phyloP scores from a whole-genome alignment of 257 asterid species.

The Fraxinus quadrangulata region DNA sequence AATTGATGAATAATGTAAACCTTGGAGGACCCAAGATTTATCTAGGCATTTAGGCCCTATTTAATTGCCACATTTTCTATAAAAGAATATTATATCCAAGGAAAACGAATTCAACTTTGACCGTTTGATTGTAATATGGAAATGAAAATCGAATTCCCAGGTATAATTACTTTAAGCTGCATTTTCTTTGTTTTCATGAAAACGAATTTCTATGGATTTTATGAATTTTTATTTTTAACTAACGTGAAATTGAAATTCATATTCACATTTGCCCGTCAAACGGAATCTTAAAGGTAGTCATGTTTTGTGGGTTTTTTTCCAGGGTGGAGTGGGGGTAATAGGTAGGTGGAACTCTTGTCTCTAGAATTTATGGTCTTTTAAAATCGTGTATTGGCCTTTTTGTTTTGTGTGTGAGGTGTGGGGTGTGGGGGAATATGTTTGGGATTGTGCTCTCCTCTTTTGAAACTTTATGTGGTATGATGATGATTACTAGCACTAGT shows the following conservation, averaged over 20 bases:
- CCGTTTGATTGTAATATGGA: no score
- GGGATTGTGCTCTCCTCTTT: background rate
- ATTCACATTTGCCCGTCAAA: no score
- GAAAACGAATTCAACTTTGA: no score
- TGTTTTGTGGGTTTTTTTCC: slow-evolving; percentile 1
- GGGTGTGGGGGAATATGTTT: background rate
- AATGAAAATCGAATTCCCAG: no score
- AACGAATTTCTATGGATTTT: no score
- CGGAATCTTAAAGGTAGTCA: slow-evolving; percentile 7
- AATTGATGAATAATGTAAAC: slow-evolving; percentile 30
- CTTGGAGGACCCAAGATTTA: slow-evolving; percentile 29
- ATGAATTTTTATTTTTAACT: no score
- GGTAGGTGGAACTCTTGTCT: background rate
- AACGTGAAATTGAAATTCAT: no score
- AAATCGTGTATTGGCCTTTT: background rate
- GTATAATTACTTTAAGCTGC: no score
- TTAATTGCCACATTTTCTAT: no score
- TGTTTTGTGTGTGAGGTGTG: background rate
- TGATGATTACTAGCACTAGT: slow-evolving; percentile 47
- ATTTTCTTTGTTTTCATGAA: no score
- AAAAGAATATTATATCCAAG: no score
- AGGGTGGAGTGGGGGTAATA: background rate
- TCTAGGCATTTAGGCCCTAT: slow-evolving; percentile 32
- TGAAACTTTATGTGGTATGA: slow-evolving; percentile 27
- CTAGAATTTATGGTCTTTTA: background rate